Base-by-base conservation (phyloP, 108 stramenopile species). In the Skeletonema potamos region DNA sequence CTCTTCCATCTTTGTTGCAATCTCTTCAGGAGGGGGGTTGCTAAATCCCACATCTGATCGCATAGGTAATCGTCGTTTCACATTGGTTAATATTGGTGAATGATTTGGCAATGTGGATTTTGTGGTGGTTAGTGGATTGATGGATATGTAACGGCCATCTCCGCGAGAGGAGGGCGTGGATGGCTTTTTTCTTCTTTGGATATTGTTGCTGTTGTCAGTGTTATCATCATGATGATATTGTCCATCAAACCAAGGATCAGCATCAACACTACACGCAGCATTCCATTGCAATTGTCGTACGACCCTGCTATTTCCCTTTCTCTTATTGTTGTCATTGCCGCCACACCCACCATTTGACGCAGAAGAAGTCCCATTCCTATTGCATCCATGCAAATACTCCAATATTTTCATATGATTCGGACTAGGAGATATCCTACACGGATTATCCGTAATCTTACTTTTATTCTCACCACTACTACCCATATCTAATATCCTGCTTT, bases 31-130 rank as follows among this genome's bases (percentile, higher is more conserved):
- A 1, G 85, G 63, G 0, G 93, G 85, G 39, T 84, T 81, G 18
- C 88, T 80, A 76, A 94, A 94, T 27, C 93, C 93, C 11, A 94
- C 93, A 80, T 94, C 93, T 6, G 83, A 64, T 39, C 93, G 66
- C 70, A 76, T 85, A 9, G 93, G 93, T 41, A 94, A 68, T 32
- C 93, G 78, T 55, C 78, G 76, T 29, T 89, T 88, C 3, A 46
- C 54, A 54, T 92, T 82, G 41, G 85, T 84, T 5, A 94, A 54
- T 4, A 86, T 29, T 26, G 93, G 93, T 44, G 89, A 76, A 58
- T 78, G 66, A 18, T 62, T 27, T 0, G 89, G 89, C 37, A 91
- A 68, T 11, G 68, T 77, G 2, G 72, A 58, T 6, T 69, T 37
- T 26, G 84, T 72, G n/a, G 84, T 77, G 11, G 11, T 13, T 1